Evolutionary conservation across 257 asterid species (phyloP), one percentile per base, ranked within the genome.

Genomic region (Cinchona pubescens): DNA sequence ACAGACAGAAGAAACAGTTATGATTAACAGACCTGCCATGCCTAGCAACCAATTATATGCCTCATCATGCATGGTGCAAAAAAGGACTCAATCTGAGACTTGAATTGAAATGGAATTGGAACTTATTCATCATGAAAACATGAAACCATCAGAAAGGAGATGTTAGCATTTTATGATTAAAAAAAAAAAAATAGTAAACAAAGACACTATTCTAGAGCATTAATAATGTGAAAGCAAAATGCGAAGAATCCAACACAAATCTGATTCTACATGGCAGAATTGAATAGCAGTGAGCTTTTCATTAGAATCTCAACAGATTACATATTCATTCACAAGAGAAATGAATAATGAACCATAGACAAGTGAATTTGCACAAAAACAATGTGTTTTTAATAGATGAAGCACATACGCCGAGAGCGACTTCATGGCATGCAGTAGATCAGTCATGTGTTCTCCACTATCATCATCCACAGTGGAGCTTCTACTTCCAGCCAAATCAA

Each of bases 401-500:
- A 32, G 32, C 46, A 85, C 98, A 78, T 91, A 95, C 99, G 96
- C 93, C 27, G 98, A 92, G 77, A 91, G 91, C 45, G 98, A 95
- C 78, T 90, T 95, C 90, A 92, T 82, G 79, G 87, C 98, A 86
- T 95, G 97, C 91, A 95, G 89, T 86, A 91, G 80, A 63, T 88
- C 96, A 34, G 97, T 93, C 48, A 91, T 96, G 42, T 79, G 96
- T 74, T 87, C 92, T 66, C 96, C 96, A 61, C 83, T 76, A 77
- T 91, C 96, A 72, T 92, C 93, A 71, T 90, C 96, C 40, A 77
- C 83, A 67, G 63, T 76, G 73, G 79, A 74, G 75, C 86, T 84
- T 72, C 87, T 96, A 79, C 97, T 91, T 86, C 94, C 99, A 83
- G 99, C 97, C 90, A 95, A 88, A 85, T 95, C 99, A 82, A 91